These are phyloP conservation scores for Croton laevigatus DNA, from an alignment of 441 rosid genomes.

Conservation along the genomic window DNA sequence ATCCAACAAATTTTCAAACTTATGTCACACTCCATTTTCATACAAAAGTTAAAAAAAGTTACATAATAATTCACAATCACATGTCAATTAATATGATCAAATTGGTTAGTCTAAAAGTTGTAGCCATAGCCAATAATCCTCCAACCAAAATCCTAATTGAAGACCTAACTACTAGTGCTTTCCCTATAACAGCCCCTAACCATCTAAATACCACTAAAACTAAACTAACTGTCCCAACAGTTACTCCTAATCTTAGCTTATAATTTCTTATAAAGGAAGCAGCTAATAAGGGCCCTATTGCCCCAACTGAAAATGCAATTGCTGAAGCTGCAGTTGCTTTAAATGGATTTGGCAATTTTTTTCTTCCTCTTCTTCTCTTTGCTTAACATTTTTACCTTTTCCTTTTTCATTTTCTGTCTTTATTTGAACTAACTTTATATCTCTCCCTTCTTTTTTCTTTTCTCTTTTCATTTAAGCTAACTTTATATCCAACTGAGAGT, in stretches of 20 bases:
- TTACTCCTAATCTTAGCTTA: conserved; percentile 48
- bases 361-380: conserved; percentile 24
- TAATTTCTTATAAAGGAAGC: conserved; percentile 69
- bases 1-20: not conserved
- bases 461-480: conserved; percentile 64
- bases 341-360: conserved; percentile 62
- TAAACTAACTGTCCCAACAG: conserved; percentile 51
- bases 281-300: conserved; percentile 70
- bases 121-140: conserved; percentile 91
- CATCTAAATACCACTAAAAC: conserved; percentile 62
- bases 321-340: conserved; percentile 86
- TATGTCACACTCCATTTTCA: not conserved
- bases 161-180: conserved; percentile 53
- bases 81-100: conserved; percentile 59
- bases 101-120: conserved; percentile 79
- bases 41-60: too few relatives aligned
- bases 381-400: conserved; percentile 9
- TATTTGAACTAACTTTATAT: conserved; percentile 65
- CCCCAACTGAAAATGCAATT: conserved; percentile 69
- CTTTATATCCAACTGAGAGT: conserved; percentile 77
- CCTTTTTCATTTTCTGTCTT: conserved; percentile 38
- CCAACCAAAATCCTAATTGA: conserved; percentile 68
- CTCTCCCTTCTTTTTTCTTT: too few relatives aligned
- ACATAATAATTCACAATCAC: conserved; percentile 18
- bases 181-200: conserved; percentile 74